Evolutionary conservation across 73 alveolate species (phyloP), one percentile per base, ranked within the genome.

Genomic region (Paraurostyla sp.): DNA sequence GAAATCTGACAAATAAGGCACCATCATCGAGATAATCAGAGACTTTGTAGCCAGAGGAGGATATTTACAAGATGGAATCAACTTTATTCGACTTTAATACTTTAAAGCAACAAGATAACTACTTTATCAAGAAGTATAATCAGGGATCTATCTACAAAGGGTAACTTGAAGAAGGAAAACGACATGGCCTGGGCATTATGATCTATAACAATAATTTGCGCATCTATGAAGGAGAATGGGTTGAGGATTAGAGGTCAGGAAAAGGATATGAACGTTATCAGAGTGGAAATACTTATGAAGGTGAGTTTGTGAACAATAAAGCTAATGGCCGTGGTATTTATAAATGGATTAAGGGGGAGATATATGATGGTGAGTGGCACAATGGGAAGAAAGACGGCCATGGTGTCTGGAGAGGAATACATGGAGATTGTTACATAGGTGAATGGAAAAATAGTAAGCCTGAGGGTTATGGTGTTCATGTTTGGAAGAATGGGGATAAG

Each of bases 321-420:
- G 88, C 92, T 2, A 6, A 63, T 35, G 92, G 92, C 18, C 42
- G 63, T 13, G 92, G 92, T 7, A 51, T 46, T 18, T 95, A 93
- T 59, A 95, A 86, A 29, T 87, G 90, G 89, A 41, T 57, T 91
- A 92, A 63, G 60, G 96, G 96, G 68, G 99, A 95, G 69, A 91
- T 95, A 15, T 89, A 89, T 89, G 95, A 89, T 59, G 95, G 95
- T 52, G 89, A 89, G 60, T 89, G 95, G 95, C 40, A 68, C 27
- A 33, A 81, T 3, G 91, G 91, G 2, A 35, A 56, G 83, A 81
- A 81, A 52, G 43, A 58, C 0, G 91, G 91, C 2, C 69, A 57
- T 59, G 91, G 91, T 9, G 60, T 57, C 2, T 81, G 91, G 91
- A 56, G 65, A 40, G 91, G 82, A 1, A 40, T 59, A 1, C 49